phyloP scores from a whole-genome alignment of 495 filamentous ascomycete species.

The Tuber brumale region DNA sequence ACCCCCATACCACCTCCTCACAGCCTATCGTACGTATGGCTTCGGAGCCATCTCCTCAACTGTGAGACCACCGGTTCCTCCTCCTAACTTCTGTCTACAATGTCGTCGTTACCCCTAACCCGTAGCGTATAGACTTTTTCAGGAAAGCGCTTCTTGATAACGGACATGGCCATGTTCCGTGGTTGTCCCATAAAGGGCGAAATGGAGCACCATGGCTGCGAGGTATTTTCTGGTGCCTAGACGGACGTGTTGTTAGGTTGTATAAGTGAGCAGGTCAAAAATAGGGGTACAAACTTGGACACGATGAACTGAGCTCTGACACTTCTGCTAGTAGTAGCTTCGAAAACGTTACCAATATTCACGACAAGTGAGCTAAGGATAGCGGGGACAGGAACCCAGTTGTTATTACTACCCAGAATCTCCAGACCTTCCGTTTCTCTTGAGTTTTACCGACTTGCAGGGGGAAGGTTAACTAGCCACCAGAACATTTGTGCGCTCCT shows the following conservation, averaged over 20 bases:
- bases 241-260: background rate
- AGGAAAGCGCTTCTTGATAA: slow-evolving; percentile 19
- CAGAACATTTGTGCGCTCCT: slow-evolving; percentile 54
- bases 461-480: slow-evolving; percentile 54
- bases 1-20: slow-evolving; percentile 15
- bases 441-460: slow-evolving; percentile 47
- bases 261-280: background rate
- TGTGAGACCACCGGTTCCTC: slow-evolving; percentile 20
- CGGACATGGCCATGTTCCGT: slow-evolving; percentile 13
- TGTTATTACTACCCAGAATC: slow-evolving; percentile 44
- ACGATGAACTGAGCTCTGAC: slow-evolving; percentile 51
- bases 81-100: slow-evolving; percentile 17
- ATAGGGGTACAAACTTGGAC: slow-evolving; percentile 40
- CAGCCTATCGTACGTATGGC: slow-evolving; percentile 13
- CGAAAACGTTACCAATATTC: slow-evolving; percentile 55
- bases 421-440: slow-evolving; percentile 48
- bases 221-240: slow-evolving; percentile 18
- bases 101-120: background rate
- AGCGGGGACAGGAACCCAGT: slow-evolving; percentile 51
- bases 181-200: slow-evolving; percentile 25
- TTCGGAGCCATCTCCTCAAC: slow-evolving; percentile 23
- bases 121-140: slow-evolving; percentile 12
- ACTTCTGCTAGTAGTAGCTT: slow-evolving; percentile 51
- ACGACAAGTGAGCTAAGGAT: slow-evolving; percentile 51
- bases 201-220: slow-evolving; percentile 16